Percentiles rank a stretch among this genome's conserved stretches.
Conservation (phyloP, 2,329 filamentous ascomycete species). For the Apiospora koreana region DNA sequence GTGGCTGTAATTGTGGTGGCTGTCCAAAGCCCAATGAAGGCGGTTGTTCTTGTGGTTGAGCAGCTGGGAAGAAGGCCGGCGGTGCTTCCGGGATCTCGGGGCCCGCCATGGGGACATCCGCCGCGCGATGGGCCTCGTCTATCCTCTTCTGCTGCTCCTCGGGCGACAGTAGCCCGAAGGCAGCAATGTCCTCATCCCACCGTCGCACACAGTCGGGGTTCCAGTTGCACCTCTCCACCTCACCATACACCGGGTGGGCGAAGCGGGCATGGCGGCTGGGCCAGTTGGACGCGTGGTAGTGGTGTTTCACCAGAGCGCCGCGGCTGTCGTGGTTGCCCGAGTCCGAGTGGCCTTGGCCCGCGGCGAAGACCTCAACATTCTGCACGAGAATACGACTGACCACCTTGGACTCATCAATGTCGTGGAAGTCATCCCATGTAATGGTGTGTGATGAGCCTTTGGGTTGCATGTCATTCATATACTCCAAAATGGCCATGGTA, state of each 20-base stretch:
- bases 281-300: conserved; percentile 76
- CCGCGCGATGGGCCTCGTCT: conserved; percentile 29
- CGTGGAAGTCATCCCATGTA: conserved; percentile 66
- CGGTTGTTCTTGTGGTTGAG: background rate
- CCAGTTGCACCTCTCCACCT: conserved; percentile 74
- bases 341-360: conserved; percentile 71
- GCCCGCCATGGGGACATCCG: background rate
- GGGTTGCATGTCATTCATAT: conserved; percentile 54
- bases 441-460: conserved; percentile 47
- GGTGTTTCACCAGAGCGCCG: conserved; percentile 69
- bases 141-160: conserved; percentile 60
- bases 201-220: conserved; percentile 60
- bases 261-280: conserved; percentile 66
- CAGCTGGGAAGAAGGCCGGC: background rate
- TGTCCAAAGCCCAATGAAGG: background rate
- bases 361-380: conserved; percentile 71
- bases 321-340: conserved; percentile 69
- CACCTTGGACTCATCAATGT: conserved; percentile 65
- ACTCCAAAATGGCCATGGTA: conserved; percentile 62
- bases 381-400: conserved; percentile 66
- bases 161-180: conserved; percentile 55
- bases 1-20: too few relatives aligned
- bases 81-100: background rate
- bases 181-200: conserved; percentile 66
- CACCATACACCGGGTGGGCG: conserved; percentile 68